A percentile compares a stretch with the other conserved stretches of the same genome.
Evolutionary conservation across 2,329 filamentous ascomycete genomes (phyloP).

Genomic region (Sphaceloma murrayae): DNA sequence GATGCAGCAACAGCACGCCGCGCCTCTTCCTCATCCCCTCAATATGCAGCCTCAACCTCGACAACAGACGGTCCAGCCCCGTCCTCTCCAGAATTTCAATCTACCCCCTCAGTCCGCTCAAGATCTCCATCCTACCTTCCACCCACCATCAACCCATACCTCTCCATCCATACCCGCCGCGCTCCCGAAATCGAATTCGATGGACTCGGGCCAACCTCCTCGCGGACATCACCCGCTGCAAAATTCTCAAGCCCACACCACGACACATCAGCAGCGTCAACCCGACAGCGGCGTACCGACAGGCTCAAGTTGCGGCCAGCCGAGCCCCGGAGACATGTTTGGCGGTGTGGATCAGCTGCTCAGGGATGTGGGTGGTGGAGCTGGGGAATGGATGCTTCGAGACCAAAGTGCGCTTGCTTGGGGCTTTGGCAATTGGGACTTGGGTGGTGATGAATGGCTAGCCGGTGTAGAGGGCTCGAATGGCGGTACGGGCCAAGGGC

Average conservation of each 20-base stretch:
- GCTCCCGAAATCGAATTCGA: constrained; percentile 1
- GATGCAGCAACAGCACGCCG: background rate
- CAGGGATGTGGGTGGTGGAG: constrained; percentile 39
- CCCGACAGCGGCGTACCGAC: constrained; percentile 23
- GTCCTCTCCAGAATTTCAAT: no score
- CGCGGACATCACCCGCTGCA: constrained; percentile 1
- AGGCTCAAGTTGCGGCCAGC: constrained; percentile 1
- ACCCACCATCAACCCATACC: constrained; percentile 9
- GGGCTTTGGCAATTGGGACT: constrained; percentile 54
- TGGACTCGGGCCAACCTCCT: constrained; percentile 1
- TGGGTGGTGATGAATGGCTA: constrained; percentile 12
- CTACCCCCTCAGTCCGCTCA: constrained; percentile 13
- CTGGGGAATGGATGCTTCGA: constrained; percentile 41
- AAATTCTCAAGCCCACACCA: constrained; percentile 14
- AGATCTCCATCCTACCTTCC: constrained; percentile 4
- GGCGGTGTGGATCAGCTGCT: constrained; percentile 52
- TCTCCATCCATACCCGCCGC: background rate
- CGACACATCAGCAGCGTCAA: constrained; percentile 21
- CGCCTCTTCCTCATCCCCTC: background rate
- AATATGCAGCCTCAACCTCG: constrained; percentile 12
- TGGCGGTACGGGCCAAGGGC: no score
- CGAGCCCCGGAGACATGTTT: constrained; percentile 45
- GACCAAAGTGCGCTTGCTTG: constrained; percentile 53
- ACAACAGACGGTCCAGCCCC: constrained; percentile 19
- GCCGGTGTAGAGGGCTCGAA: no score